Evolutionary conservation across 768 basidiomycete genomes (phyloP), one percentile per base, ranked within the genome.

Genomic region (Naematelia aurantialba): DNA sequence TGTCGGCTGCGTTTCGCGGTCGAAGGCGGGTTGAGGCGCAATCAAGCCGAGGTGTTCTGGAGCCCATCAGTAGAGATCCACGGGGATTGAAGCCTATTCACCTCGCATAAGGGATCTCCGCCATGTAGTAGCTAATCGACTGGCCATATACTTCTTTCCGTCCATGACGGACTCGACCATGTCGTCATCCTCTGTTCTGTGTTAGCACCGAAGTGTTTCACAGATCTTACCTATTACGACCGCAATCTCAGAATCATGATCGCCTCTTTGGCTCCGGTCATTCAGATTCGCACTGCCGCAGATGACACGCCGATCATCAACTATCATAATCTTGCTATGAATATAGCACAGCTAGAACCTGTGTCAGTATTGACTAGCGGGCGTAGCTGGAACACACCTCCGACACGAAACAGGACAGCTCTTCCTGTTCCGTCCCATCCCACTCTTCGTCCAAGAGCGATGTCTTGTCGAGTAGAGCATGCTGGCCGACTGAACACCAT

Each of bases 221-320:
- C 5, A 5, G 27, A n/a, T n/a, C 59, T 51, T 21, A 68, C 67
- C 60, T 27, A 96, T 87, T 19, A 97, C 85, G 5, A 96, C 78
- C 5, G 89, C 89, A 63, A 97, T 94, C 78, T 98, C 96, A 1
- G 91, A 94, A 76, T 94, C 91, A 30, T 90, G 91, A 64, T 94
- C 88, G 24, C 93, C 93, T 12, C 42, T 45, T 50, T 75, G 76
- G 47, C 65, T 68, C 45, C 76, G 59, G 52, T 77, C 76, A 48
- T 75, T 77, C 42, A 77, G 56, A 74, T 97, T 98, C 14, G 94
- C 92, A 44, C 89, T 91, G 30, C 94, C 93, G 82, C 92, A 88
- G 64, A 98, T 90, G 46, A 96, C 91, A 31, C 86, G 82, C 29
- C 84, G 82, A 72, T 97, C 93, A 70, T 96, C 93, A 31, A 96